phyloP scores from a whole-genome alignment of 345 rosid species.

The Erysimum cheiranthoides region DNA sequence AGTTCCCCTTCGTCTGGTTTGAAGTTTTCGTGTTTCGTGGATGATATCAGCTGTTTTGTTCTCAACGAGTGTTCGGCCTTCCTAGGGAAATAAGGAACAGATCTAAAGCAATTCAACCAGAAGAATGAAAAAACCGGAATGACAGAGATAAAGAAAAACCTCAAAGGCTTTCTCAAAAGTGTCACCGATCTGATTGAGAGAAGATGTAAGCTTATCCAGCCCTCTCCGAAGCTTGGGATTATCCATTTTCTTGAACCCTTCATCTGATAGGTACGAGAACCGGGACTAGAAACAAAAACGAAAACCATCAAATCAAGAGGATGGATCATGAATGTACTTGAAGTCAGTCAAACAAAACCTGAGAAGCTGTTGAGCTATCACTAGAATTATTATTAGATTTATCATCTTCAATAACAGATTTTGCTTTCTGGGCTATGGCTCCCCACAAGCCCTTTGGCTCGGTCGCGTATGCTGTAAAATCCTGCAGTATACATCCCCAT shows the following conservation, averaged over 20 bases:
- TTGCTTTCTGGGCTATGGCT: slow-evolving; percentile 75
- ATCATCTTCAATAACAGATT: slow-evolving; percentile 74
- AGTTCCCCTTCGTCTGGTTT: slow-evolving; percentile 66
- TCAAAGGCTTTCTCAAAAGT: slow-evolving; percentile 84
- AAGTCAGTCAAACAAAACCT: slow-evolving; percentile 47
- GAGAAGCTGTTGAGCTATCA: slow-evolving; percentile 51
- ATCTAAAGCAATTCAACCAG: slow-evolving; percentile 21
- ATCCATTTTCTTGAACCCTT: slow-evolving; percentile 60
- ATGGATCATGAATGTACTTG: slow-evolving; percentile 5
- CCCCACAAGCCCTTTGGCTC: slow-evolving; percentile 78
- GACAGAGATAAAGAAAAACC: slow-evolving; percentile 46
- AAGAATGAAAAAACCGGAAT: background rate
- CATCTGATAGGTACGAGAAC: slow-evolving; percentile 48
- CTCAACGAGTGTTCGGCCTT: slow-evolving; percentile 80
- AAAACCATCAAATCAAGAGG: slow-evolving; percentile 14
- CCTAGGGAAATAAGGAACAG: slow-evolving; percentile 53
- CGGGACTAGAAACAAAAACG: slow-evolving; percentile 40
- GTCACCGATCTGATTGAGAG: slow-evolving; percentile 85
- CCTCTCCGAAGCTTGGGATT: slow-evolving; percentile 70
- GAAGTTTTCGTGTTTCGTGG: slow-evolving; percentile 76
- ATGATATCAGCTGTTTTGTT: slow-evolving; percentile 77
- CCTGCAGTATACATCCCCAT: slow-evolving; percentile 45
- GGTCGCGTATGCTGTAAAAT: slow-evolving; percentile 67
- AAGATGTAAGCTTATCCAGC: slow-evolving; percentile 64
- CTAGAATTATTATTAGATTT: slow-evolving; percentile 53